Base-by-base conservation (phyloP, 1,139 yeast genomes). In the Suhomyces bokatorum region DNA sequence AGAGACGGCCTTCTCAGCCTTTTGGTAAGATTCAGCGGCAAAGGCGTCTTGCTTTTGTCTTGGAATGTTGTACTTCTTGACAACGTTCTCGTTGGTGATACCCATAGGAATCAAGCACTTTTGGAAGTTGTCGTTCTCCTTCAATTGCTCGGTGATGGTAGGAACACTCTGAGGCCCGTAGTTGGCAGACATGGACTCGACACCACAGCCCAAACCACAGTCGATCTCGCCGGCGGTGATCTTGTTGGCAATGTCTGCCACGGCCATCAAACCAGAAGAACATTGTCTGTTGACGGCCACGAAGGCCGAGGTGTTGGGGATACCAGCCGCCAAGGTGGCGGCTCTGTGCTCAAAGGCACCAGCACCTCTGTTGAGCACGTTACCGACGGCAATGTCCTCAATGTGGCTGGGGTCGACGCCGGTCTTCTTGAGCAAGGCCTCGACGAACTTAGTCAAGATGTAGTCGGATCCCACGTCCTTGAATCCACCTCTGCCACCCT, bases 291-390 rank as follows among this genome's bases (percentile, higher is more conserved):
- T 91, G 54, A 91, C 60, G 26, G 96, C 93, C 56, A 83, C 72
- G 56, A 91, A 87, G 12, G 96, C 91, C 27, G 85, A 77, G 8
- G 83, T 68, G 60, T 72, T 61, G 49, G 79, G 79, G 49, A 74
- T 67, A 53, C 78, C 78, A 22, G 78, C 75, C 42, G 78, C 73
- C 56, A 74, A 71, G 47, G 65, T 57, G 43, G 79, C 97, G 42
- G 96, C 97, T 61, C 95, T 78, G 68, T 88, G 96, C 68, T 89
- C 97, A 47, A 85, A 84, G 46, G 91, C 95, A 60, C 97, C 97
- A 35, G 96, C 95, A 48, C 96, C 97, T 45, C 80, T 78, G 69
- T 89, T 88, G 61, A 90, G 77, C 37, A 89, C 97, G 64, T 91
- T 90, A 59, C 97, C 97, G 52, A 87, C 82, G 33, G 85, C 85